Conservation (phyloP, 805 yeast species). For the Blastobotrys robertii region DNA sequence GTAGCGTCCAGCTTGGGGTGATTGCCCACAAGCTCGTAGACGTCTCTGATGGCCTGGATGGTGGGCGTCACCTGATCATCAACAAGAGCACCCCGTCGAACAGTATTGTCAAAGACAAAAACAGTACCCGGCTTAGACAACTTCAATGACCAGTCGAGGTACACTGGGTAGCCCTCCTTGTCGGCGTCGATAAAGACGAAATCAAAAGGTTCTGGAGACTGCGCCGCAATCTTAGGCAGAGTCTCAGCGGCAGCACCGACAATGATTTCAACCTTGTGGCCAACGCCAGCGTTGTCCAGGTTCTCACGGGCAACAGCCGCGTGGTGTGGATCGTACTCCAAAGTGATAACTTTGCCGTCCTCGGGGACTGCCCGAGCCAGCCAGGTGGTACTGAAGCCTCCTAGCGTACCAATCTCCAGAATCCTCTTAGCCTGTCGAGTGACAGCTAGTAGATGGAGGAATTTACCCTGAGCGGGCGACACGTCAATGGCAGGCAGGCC, state of each 20-base stretch:
- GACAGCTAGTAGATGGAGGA: constrained; percentile 6
- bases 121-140: constrained; percentile 5
- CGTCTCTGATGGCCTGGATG: constrained; percentile 3
- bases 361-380: constrained; percentile 8
- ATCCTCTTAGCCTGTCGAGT: constrained; percentile 7
- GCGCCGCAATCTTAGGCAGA: constrained; percentile 5
- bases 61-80: neutral
- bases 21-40: constrained; percentile 6
- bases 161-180: constrained; percentile 7
- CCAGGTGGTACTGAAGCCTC: constrained; percentile 10
- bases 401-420: constrained; percentile 12
- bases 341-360: constrained; percentile 7
- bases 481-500: constrained; percentile 11
- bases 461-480: constrained; percentile 9
- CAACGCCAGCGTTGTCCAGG: constrained; percentile 7
- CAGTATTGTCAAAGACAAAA: constrained; percentile 10
- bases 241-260: constrained; percentile 11
- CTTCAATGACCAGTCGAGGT: constrained; percentile 12
- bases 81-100: constrained; percentile 7
- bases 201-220: constrained; percentile 3
- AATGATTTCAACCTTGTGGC: constrained; percentile 7
- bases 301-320: constrained; percentile 11
- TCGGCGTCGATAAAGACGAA: constrained; percentile 13
- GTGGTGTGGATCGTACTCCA: constrained; percentile 8
- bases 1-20: constrained; percentile 6